These are phyloP conservation scores for Schwanniomyces vanrijiae DNA, from an alignment of 805 yeast species.

Conservation along the genomic window DNA sequence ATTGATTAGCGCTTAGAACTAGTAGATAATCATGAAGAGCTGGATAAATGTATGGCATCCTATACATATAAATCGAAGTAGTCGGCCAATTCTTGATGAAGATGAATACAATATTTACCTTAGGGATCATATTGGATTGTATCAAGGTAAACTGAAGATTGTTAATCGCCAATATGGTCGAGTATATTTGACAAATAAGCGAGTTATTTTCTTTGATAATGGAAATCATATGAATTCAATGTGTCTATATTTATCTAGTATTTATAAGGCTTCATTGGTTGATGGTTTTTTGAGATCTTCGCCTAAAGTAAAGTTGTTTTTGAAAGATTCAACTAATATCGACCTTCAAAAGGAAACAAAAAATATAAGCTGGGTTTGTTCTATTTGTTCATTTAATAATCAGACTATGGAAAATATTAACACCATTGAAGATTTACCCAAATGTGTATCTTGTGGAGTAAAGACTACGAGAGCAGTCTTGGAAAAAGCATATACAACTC, in stretches of 20 bases:
- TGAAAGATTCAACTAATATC: conserved; percentile 8
- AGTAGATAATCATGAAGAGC: conserved; percentile 7
- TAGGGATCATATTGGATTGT: conserved; percentile 59
- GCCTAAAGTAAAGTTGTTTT: conserved; percentile 60
- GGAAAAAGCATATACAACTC: conserved; percentile 5
- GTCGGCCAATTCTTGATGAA: conserved; percentile 36
- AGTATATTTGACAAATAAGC: conserved; percentile 67
- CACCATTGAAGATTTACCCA: conserved; percentile 21
- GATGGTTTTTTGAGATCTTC: conserved; percentile 72
- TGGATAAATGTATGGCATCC: conserved; percentile 31
- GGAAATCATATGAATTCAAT: conserved; percentile 39
- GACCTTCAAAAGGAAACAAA: not conserved
- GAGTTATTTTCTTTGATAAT: conserved; percentile 74
- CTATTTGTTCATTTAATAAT: conserved; percentile 81
- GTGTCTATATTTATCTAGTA: conserved; percentile 43
- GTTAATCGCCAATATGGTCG: conserved; percentile 70
- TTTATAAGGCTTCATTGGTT: conserved; percentile 38
- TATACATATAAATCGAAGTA: conserved; percentile 36
- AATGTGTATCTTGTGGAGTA: conserved; percentile 43
- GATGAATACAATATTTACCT: conserved; percentile 34
- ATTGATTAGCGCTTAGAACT: not conserved
- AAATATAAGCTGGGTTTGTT: conserved; percentile 71
- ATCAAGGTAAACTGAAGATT: conserved; percentile 73
- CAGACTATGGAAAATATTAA: conserved; percentile 18
- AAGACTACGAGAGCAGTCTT: conserved; percentile 13